Base-by-base conservation (phyloP, 495 filamentous ascomycete genomes). In the Jackrogersella minutella region DNA sequence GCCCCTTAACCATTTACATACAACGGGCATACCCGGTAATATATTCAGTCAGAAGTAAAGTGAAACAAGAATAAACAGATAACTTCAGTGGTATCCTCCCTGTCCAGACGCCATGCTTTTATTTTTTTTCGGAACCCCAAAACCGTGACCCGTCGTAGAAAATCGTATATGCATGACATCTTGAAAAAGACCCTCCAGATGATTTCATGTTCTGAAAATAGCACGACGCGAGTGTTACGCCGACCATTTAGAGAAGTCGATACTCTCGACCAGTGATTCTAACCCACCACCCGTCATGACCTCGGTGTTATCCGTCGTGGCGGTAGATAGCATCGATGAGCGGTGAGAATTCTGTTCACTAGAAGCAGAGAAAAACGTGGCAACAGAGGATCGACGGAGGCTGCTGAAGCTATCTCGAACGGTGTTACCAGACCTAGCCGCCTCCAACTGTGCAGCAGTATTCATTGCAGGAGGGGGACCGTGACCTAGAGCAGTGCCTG, bases 241-340 rank as follows among this genome's bases (percentile, higher is more conserved):
- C 7, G 66, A 69, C 86, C 86, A 89, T 69, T 82, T 81, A 0
- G 86, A 87, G 64, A 88, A 89, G 72, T 89, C 86, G 39, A 88
- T 74, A 59, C 78, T 81, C 7, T 85, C 81, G 21, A 85, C 76
- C 36, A 87, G 50, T 24, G 79, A 74, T 54, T 87, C 82, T n/a
- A 78, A 74, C 51, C 77, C 77, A 30, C 71, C 76, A 6, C 33
- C 49, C 28, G 66, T 72, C 60, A 74, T 71, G 8, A 77, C 67
- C 66, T 84, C 83, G 2, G 81, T 82, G 58, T 84, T 81, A 33
- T 83, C 80, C 19, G 79, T 77, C n/a, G 78, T 77, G 10, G 78
- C 64, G 11, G 77, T 81, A 4, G 81, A 83, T 14, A 85, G 71
- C 69, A 84, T 78, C 8, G 79, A 82, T 1, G 80, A 82, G 30